Evolutionary conservation across 2,329 filamentous ascomycete genomes (phyloP).

Genomic region (Knufia petricola): DNA sequence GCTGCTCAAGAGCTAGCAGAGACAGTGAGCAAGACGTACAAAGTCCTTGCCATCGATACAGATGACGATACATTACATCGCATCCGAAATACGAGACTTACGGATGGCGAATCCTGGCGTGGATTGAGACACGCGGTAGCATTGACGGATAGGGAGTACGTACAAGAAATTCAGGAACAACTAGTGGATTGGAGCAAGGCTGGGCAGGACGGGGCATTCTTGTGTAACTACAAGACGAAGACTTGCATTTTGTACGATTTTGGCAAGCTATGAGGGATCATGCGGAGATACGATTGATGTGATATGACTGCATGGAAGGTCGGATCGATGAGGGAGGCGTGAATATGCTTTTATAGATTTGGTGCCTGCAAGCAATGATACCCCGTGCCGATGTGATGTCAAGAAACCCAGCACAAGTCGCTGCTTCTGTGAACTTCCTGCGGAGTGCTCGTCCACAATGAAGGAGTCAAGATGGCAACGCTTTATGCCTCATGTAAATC

Average conservation of each 20-base stretch:
- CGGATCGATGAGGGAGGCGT: not conserved
- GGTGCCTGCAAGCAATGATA: not conserved
- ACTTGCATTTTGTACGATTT: conserved; percentile 14
- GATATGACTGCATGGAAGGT: not conserved
- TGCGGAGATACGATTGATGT: not conserved
- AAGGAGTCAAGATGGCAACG: too few species aligned
- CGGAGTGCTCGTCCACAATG: too few species aligned
- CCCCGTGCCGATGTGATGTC: too few species aligned
- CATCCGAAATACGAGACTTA: conserved; percentile 17
- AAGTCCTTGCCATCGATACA: conserved; percentile 10
- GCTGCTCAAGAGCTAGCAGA: conserved; percentile 11
- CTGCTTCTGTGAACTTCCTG: too few species aligned
- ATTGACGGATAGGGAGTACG: conserved; percentile 8
- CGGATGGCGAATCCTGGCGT: conserved; percentile 6
- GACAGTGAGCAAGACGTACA: conserved; percentile 5
- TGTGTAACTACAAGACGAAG: conserved; percentile 9
- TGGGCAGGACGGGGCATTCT: conserved; percentile 6
- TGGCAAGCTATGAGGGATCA: conserved; percentile 4
- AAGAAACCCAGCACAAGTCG: too few species aligned
- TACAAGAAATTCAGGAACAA: conserved; percentile 9
- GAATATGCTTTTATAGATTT: too few species aligned
- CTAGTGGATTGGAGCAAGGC: conserved; percentile 4
- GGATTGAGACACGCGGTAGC: conserved; percentile 3
- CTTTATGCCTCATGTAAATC: too few species aligned
- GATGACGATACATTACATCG: conserved; percentile 11